Percentiles rank a stretch among this genome's conserved stretches.
Evolutionary conservation across 371 early-diverging fungal species (phyloP).

Genomic region (Lichtheimia ramosa): DNA sequence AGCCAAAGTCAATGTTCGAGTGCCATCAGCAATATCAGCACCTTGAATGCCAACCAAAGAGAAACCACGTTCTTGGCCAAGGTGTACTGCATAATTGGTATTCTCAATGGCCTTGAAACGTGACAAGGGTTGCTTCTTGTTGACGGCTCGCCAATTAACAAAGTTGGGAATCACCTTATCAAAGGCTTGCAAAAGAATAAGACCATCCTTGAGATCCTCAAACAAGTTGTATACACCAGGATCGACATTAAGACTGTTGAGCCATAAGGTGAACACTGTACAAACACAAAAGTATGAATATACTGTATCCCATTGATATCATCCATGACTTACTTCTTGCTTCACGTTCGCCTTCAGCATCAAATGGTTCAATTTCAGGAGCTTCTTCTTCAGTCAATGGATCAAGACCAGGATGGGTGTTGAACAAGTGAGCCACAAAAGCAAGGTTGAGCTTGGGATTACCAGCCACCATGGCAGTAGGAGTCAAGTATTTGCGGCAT

Average conservation of each 20-base stretch:
- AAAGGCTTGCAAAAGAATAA: conserved; percentile 86
- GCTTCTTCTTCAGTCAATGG: conserved; percentile 86
- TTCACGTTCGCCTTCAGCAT: conserved; percentile 90
- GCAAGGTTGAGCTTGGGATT: conserved; percentile 96
- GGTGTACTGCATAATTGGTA: conserved; percentile 86
- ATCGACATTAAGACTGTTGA: conserved; percentile 92
- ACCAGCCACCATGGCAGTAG: conserved; percentile 90
- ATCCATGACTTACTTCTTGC: conserved; percentile 64
- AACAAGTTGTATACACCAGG: conserved; percentile 93
- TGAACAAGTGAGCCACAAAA: conserved; percentile 94
- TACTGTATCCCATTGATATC: neutral
- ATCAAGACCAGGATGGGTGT: conserved; percentile 92
- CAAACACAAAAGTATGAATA: neutral
- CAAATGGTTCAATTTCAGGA: conserved; percentile 88
- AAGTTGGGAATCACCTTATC: conserved; percentile 89
- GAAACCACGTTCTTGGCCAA: conserved; percentile 86
- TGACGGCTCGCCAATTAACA: conserved; percentile 90
- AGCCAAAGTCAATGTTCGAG: conserved; percentile 81
- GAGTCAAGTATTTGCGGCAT: conserved; percentile 92
- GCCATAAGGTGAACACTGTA: conserved; percentile 93
- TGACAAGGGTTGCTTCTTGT: conserved; percentile 68
- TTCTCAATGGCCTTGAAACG: conserved; percentile 97
- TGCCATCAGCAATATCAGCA: conserved; percentile 91
- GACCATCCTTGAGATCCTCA: conserved; percentile 82
- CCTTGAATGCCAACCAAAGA: conserved; percentile 95